Evolutionary conservation across 2,329 filamentous ascomycete species (phyloP), one percentile per base, ranked within the genome.

Genomic region (Neurospora sp.): DNA sequence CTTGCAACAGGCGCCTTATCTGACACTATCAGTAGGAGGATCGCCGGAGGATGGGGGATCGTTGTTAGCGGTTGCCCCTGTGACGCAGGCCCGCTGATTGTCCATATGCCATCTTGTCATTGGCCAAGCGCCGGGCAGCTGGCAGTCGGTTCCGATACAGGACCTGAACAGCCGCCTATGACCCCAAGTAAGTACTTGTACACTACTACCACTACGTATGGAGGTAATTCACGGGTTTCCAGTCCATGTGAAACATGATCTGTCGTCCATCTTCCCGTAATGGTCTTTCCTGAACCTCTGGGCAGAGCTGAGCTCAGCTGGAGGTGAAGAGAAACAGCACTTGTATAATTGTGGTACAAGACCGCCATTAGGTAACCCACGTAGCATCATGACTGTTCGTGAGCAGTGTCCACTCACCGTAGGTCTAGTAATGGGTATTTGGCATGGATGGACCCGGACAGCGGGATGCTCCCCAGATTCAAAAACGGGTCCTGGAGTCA

Each of bases 61-160:
- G 15, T 33, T 52, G 67, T 67, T 52, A 67, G 38, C 12, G 57
- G 39, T 37, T n/a, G 36, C 33, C 70, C 70, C 65, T 71, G 71
- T 72, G 71, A 70, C 71, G 57, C 28, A 39, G 65, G 67, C 66
- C 67, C 67, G 67, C 68, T 70, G 69, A 69, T 70, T 66, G 62
- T 69, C 23, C 62, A 33, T 38, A 62, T 17, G 12, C 23, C 52
- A 62, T 33, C 28, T 36, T 62, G 28, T 69, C 46, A 71, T 71
- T 71, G 69, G 70, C 23, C 23, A 33, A 36, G 28, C 12, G 15
- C 52, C 23, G 6, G 52, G 23, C 52, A 33, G 52, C 52, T 62
- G 52, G 12, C 23, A 36, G 15, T 2, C 6, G 12, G 23, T 17
- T 33, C 52, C 52, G 52, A 62, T 62, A 36, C 15, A 62, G 52